Base-by-base conservation (phyloP, 169 alveolate genomes). In the Plasmodium berghei region DNA sequence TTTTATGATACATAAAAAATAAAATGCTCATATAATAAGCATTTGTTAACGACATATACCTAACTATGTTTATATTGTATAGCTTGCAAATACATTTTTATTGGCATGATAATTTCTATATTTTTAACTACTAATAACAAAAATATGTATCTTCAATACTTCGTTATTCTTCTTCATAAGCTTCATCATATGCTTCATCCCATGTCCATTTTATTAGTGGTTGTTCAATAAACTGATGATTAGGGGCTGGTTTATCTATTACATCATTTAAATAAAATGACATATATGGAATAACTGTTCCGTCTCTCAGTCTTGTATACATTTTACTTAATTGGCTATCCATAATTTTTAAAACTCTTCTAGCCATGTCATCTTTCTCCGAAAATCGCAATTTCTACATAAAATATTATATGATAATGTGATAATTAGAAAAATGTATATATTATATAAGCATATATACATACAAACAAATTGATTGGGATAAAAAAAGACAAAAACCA, bases 131-230 rank as follows among this genome's bases (percentile, higher is more conserved):
- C 14, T 16, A 14, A 48, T 48, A 66, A 66, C 74, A 16, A 20
- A 16, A 0, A 66, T 16, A 18, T 66, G 40, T 42, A 9, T 66
- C 42, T 42, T 52, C 22, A 18, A 28, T 56, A 34, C 6, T 42
- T 20, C 22, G 26, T 71, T 66, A 86, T 10, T 72, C 72, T 42
- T 95, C 96, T 42, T 95, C 97, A 74, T 92, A 96, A 8, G 98
- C 98, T 93, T 96, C 98, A 72, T 96, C 97, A 91, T 96, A 96
- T 16, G 97, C 93, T 93, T 96, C 98, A 73, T 96, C 98, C 98
- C 98, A 96, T 20, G 98, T 96, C 97, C 97, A 96, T 90, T 96
- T 96, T 73, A 96, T 91, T 73, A 96, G 94, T n/a, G 98, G 98
- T 77, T 95, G 94, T 83, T 93, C 97, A 91, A 93, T 93, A 93